Evolutionary conservation across 495 filamentous ascomycete genomes (phyloP), one percentile per base, ranked within the genome.

Genomic region (Penicillium herquei): DNA sequence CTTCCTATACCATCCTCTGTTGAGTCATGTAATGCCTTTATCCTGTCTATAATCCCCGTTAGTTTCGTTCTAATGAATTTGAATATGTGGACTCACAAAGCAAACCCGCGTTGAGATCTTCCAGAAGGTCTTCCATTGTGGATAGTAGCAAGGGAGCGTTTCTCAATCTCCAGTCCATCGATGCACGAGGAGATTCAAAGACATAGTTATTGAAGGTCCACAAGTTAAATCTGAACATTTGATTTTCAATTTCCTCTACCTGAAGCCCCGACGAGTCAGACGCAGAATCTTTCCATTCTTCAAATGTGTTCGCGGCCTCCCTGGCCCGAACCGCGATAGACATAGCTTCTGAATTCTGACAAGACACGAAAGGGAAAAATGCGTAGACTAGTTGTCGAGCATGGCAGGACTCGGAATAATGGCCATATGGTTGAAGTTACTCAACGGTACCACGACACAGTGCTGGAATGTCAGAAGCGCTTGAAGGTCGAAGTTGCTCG

Each of bases 161-260:
- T 44, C 60, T 44, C 18, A 63, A 33, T 35, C 60, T 48, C 60
- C 60, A 63, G 46, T 63, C 56, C 60, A 63, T 63, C 7, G 60
- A 63, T 10, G 60, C 52, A 8, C 52, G 32, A 6, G 17, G 33
- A 32, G 60, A 52, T 52, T 46, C 51, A 12, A 55, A 55, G 14
- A 63, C 18, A 31, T 55, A 53, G 51, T 58, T 63, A 35, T 63
- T 63, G 6, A 51, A 30, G 1, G 56, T 32, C 60, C 56, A 63
- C 7, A 59, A 48, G 21, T 63, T 63, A 48, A 59, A 63, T n/a
- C 60, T 7, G 34, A 63, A 63, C 4, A 63, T 11, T 13, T 59
- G 51, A 41, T 63, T 63, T 32, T 63, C 60, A 26, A 26, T 26
- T 1, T 26, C 21, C n/a, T n/a, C n/a, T n/a, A n/a, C n/a, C n/a